A percentile compares a stretch with the other conserved stretches of the same genome.
These are phyloP conservation scores for Xylaria sp. DNA, from an alignment of 2,329 filamentous ascomycete species.

Conservation along the genomic window DNA sequence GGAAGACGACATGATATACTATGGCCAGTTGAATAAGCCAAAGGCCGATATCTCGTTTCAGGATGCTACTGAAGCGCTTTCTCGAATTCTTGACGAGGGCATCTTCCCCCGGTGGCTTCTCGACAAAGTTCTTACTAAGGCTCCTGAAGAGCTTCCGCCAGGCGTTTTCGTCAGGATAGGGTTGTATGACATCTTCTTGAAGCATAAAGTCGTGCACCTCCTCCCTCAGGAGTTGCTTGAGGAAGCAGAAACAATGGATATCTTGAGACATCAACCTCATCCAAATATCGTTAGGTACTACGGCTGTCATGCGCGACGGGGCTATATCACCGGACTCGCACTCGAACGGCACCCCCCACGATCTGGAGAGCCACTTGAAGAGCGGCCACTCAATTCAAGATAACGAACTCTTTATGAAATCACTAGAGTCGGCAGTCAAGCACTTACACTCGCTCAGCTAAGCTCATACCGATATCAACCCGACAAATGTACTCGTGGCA, in stretches of 20 bases:
- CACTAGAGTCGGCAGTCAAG: constrained; percentile 12
- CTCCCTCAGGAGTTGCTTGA: constrained; percentile 4
- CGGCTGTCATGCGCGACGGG: constrained; percentile 12
- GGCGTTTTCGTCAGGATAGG: constrained; percentile 9
- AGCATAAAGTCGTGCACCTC: constrained; percentile 15
- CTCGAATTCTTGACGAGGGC: constrained; percentile 7
- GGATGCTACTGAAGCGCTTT: constrained; percentile 2
- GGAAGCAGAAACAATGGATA: constrained; percentile 17
- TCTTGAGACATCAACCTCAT: background rate
- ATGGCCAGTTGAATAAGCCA: constrained; percentile 7
- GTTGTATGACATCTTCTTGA: constrained; percentile 11
- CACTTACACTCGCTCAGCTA: constrained; percentile 17
- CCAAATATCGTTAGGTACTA: constrained; percentile 20
- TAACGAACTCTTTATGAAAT: constrained; percentile 11
- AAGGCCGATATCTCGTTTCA: constrained; percentile 15
- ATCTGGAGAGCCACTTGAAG: constrained; percentile 8
- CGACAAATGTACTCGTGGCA: constrained; percentile 17
- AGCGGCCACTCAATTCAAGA: background rate
- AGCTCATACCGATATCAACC: constrained; percentile 22
- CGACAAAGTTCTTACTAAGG: background rate
- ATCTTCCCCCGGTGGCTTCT: constrained; percentile 14
- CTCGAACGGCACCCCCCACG: constrained; percentile 6
- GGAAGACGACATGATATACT: constrained; percentile 30
- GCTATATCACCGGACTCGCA: constrained; percentile 12
- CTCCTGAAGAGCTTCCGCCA: constrained; percentile 1